These are phyloP conservation scores for Stentor coeruleus DNA, from an alignment of 73 alveolate genomes.

Conservation along the genomic window DNA sequence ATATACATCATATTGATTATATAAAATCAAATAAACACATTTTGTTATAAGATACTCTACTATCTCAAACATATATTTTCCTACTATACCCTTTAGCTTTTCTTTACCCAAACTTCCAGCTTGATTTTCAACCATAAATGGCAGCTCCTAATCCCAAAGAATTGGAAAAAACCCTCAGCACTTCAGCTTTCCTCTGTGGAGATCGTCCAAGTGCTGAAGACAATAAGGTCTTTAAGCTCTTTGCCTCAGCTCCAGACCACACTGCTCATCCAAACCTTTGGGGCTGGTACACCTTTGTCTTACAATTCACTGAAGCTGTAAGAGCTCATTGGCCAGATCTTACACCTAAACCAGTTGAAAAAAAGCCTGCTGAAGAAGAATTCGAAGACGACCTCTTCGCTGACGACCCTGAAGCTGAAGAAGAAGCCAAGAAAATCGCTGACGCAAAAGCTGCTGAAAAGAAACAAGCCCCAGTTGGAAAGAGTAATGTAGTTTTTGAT, in stretches of 20 bases:
- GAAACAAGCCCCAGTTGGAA: slow-evolving; percentile 41
- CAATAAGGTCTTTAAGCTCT: neutral
- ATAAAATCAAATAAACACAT: too few species aligned
- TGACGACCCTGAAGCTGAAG: slow-evolving; percentile 36
- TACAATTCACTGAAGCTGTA: slow-evolving; percentile 9
- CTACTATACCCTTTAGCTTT: too few species aligned
- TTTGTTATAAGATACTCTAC: too few species aligned
- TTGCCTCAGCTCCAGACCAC: neutral
- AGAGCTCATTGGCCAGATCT: slow-evolving; percentile 2
- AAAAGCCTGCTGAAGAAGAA: neutral
- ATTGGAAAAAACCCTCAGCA: slow-evolving; percentile 3
- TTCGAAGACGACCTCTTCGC: slow-evolving; percentile 29
- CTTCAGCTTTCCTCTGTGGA: neutral
- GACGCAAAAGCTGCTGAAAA: slow-evolving; percentile 32
- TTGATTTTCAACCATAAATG: too few species aligned
- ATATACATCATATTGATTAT: too few species aligned
- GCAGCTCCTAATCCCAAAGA: slow-evolving; percentile 9
- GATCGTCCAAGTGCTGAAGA: slow-evolving; percentile 2
- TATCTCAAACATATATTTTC: too few species aligned
- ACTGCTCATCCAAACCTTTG: slow-evolving; percentile 16
- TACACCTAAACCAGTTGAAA: neutral
- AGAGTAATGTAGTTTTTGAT: slow-evolving; percentile 71
- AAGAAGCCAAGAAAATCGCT: slow-evolving; percentile 26
- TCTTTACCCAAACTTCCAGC: too few species aligned
- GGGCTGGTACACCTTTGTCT: slow-evolving; percentile 19